phyloP scores from a whole-genome alignment of 208 protist species.

The Trypanosoma lewisi region DNA sequence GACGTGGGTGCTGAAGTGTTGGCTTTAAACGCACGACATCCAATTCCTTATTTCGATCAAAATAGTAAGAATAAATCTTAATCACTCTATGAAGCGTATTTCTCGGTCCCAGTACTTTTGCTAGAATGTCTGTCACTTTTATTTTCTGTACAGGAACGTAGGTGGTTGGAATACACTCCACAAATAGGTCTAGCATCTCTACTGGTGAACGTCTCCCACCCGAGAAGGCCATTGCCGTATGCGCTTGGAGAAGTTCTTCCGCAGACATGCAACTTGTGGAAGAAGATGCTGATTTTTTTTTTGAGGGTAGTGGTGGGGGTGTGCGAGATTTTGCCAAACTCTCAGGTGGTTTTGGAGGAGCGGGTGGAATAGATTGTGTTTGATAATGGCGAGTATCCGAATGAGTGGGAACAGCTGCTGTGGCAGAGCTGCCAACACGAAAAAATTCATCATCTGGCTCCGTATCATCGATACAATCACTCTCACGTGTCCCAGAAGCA shows the following conservation, averaged over 20 bases:
- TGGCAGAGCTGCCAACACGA: not conserved
- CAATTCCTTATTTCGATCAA: constrained; percentile 45
- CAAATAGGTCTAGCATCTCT: constrained; percentile 74
- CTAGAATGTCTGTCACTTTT: constrained; percentile 40
- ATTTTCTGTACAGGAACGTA: constrained; percentile 53
- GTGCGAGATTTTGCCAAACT: constrained; percentile 11
- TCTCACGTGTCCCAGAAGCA: not conserved
- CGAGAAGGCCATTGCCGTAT: constrained; percentile 59
- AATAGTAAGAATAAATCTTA: constrained; percentile 71
- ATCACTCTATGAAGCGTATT: constrained; percentile 53
- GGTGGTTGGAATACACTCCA: constrained; percentile 83
- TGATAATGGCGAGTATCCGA: not conserved
- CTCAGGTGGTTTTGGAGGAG: constrained; percentile 16
- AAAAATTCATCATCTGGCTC: constrained; percentile 18
- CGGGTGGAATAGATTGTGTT: not conserved
- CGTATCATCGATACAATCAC: constrained; percentile 5
- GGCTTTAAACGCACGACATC: constrained; percentile 46
- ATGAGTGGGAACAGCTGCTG: not conserved
- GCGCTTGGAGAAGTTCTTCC: constrained; percentile 41
- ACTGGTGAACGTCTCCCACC: constrained; percentile 55
- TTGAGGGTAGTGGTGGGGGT: constrained; percentile 19
- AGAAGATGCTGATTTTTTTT: not conserved
- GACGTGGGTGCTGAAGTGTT: constrained; percentile 36
- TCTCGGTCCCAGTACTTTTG: constrained; percentile 39
- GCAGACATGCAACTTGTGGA: constrained; percentile 4